Evolutionary conservation across 2,329 filamentous ascomycete genomes (phyloP), one percentile per base, ranked within the genome.

Genomic region (Talaromyces marneffei): DNA sequence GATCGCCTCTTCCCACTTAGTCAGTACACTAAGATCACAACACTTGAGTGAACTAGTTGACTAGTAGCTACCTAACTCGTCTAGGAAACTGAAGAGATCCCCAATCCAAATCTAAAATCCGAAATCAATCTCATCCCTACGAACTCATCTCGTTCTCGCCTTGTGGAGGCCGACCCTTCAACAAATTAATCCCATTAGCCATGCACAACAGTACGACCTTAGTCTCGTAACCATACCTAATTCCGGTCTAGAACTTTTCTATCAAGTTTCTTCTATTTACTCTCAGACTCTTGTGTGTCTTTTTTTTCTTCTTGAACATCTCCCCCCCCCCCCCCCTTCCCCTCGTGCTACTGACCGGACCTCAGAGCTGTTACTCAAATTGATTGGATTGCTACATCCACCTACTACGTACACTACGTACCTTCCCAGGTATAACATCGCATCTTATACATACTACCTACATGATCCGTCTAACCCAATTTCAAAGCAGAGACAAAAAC

Each of bases 401-500:
- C 25, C 42, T 25, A 10, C 39, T 40, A 20, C 39, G 42, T 46
- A 31, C 46, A n/a, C 29, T 52, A 20, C 29, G 27, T 52, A 35
- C 48, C 48, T 31, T 29, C 16, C 25, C 29, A n/a, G 29, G n/a
- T 52, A 52, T 52, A 52, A 52, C 48, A 52, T 52, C 29, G 29
- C 29, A 52, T 52, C 29, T 35, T 52, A 33, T 52, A 52, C 48
- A 46, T 4, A 29, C 44, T 27, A 48, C 44, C 44, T 48, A 48
- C 44, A 48, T 48, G 44, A n/a, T n/a, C 44, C 44, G 23, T 48
- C 44, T 48, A 48, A 52, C 46, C 46, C 46, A 52, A 50, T 52
- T 52, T 33, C 27, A 31, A 33, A 20, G n/a, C 46, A 31, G n/a
- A n/a, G n/a, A n/a, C n/a, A n/a, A n/a, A n/a, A n/a, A n/a, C n/a